Percentiles rank a stretch among this genome's conserved stretches.
Evolutionary conservation across 495 filamentous ascomycete species (phyloP).

Genomic region (Penicillium flavigenum): DNA sequence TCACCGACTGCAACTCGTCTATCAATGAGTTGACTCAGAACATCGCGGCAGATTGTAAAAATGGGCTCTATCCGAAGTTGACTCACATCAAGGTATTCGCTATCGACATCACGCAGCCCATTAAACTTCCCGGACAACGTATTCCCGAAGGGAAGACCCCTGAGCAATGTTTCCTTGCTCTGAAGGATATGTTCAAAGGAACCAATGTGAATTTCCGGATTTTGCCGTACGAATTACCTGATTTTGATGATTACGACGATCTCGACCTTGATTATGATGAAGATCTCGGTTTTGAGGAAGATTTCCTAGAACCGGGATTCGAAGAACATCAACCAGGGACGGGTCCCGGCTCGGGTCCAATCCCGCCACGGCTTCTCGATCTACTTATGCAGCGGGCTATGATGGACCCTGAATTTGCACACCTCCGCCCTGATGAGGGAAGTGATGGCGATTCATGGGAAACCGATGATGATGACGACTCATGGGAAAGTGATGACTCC

Average conservation of each 20-base stretch:
- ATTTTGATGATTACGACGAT: slow-evolving; percentile 13
- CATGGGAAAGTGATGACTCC: background rate
- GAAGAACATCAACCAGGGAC: background rate
- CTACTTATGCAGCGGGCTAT: slow-evolving; percentile 9
- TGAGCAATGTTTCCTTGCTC: slow-evolving; percentile 19
- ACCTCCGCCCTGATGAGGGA: background rate
- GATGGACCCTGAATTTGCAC: slow-evolving; percentile 17
- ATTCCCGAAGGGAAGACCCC: slow-evolving; percentile 26
- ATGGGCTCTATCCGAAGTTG: slow-evolving; percentile 22
- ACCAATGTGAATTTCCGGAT: slow-evolving; percentile 26
- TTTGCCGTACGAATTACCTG: slow-evolving; percentile 11
- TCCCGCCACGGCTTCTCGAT: slow-evolving; percentile 10
- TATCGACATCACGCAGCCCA: slow-evolving; percentile 22
- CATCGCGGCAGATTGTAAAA: slow-evolving; percentile 24
- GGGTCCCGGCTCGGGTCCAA: background rate
- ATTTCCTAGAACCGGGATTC: background rate
- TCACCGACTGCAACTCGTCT: slow-evolving; percentile 30
- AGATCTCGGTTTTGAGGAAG: background rate
- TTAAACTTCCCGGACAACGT: slow-evolving; percentile 23
- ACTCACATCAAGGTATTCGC: slow-evolving; percentile 16
- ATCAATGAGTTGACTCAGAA: slow-evolving; percentile 19
- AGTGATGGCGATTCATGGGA: background rate
- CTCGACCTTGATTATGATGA: slow-evolving; percentile 9
- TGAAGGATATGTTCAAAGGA: slow-evolving; percentile 23
- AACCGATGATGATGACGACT: background rate